Base-by-base conservation (phyloP, 1,139 yeast species). In the Zygosaccharomyces sapae region DNA sequence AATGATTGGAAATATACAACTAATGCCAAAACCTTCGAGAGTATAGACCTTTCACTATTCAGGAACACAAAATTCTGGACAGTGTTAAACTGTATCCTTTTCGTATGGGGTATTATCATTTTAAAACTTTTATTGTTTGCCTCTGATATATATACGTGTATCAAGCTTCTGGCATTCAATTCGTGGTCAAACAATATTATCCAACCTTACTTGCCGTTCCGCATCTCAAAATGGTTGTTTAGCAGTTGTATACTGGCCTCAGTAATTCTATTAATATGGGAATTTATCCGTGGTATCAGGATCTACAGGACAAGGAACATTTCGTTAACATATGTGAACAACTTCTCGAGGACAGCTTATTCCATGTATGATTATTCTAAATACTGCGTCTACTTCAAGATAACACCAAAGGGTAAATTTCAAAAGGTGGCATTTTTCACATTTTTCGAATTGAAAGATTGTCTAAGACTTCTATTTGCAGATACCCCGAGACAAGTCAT, bases 401-500 rank as follows among this genome's bases (percentile, higher is more conserved):
- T 88, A 45, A 80, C 87, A 43, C 86, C 87, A 30, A 62, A 69
- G 36, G 78, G 76, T 30, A 75, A 76, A 43, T 78, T 78, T 55
- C 95, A 86, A 59, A 81, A 82, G 74, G 67, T 83, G 43, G 79
- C 88, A 18, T 79, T 87, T 55, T 78, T 79, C 57, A 76, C 83
- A 3, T 86, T 80, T 64, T 79, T 79, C 58, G 83, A 86, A 49
- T 67, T 86, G 47, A 81, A 81, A 54, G 76, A 77, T 42, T 86
- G 92, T 62, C 63, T 81, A 12, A 79, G 79, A 49, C 72, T 86
- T 31, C 56, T 85, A 16, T 70, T 86, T 39, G 90, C 95, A 0
- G 96, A 88, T 57, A 76, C 90, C 4, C 96, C 96, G n/a, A 77
- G 96, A 65, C 96, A 88, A 67, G 83, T 84, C 2, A 77, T 88